Base-by-base conservation (phyloP, 2,329 filamentous ascomycete genomes). In the Talaromyces sp. region DNA sequence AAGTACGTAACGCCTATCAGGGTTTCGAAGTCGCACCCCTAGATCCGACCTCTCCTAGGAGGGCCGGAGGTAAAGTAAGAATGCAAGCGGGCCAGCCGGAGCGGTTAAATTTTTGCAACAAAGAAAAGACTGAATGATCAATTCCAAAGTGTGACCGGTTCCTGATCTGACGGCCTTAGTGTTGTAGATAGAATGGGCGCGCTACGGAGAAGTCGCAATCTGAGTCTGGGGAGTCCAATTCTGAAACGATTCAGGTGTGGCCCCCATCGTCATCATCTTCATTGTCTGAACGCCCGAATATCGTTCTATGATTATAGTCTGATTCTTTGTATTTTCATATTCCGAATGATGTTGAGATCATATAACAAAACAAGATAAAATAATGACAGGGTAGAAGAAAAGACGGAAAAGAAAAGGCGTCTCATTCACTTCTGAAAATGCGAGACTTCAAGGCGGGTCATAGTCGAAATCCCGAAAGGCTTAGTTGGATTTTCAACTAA, bases 231-330 rank as follows among this genome's bases (percentile, higher is more conserved):
- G 39, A 45, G 43, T 57, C 24, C 61, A 57, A 57, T 56, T 63
- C 61, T 63, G 61, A 63, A 63, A 63, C 50, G 61, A 47, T 41
- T 57, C 50, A 16, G 50, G 50, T 57, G 24, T 49, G 61, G 61
- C 37, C 61, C 61, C 61, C 61, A 63, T 63, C n/a, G 27, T 57
- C 52, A 45, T 63, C 50, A 27, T 56, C 37, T 63, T 63, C 50
- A 63, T 37, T 47, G 50, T 57, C 39, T 63, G 61, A 63, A 49
- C 13, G 37, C 39, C 31, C 5, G n/a, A 10, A 19, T 33, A 35
- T 19, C 31, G 31, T 37, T n/a, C 7, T 13, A 11, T 37, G 3
- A 22, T 54, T 33, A 19, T 35, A n/a, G 14, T 52, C 49, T 50
- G 49, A 9, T 6, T 11, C 27, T 19, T 24, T 56, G 52, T 16